These are phyloP conservation scores for Acidiella bohemica DNA, from an alignment of 495 filamentous ascomycete species.

Conservation along the genomic window DNA sequence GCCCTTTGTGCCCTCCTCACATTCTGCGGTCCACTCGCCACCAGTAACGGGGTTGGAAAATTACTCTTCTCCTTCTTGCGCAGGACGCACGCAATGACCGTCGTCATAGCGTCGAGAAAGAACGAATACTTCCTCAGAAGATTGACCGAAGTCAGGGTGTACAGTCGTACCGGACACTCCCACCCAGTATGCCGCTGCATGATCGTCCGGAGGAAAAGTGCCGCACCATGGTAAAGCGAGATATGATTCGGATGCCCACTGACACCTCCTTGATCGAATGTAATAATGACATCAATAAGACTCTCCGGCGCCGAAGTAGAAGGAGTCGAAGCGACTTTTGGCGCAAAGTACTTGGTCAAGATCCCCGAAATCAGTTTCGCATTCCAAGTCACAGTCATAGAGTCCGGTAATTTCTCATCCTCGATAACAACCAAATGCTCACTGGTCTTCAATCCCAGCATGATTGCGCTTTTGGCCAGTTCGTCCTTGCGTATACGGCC, in stretches of 20 bases:
- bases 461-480: constrained; percentile 59
- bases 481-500: constrained; percentile 72
- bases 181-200: constrained; percentile 52
- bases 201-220: constrained; percentile 50
- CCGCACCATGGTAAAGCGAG: constrained; percentile 68
- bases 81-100: constrained; percentile 36
- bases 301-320: constrained; percentile 30
- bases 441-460: constrained; percentile 56
- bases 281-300: constrained; percentile 69
- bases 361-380: constrained; percentile 51
- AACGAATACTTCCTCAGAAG: constrained; percentile 67
- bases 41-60: constrained; percentile 45
- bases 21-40: constrained; percentile 48
- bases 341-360: constrained; percentile 55
- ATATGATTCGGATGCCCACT: constrained; percentile 86
- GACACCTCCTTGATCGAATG: constrained; percentile 70
- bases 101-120: constrained; percentile 57
- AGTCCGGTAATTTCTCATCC: constrained; percentile 69
- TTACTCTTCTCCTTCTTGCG: constrained; percentile 26
- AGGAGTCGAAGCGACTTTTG: constrained; percentile 35
- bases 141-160: constrained; percentile 60
- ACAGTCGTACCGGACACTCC: constrained; percentile 61
- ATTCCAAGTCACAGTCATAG: constrained; percentile 67
- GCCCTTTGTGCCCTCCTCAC: constrained; percentile 61
- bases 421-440: constrained; percentile 75